Evolutionary conservation across 2,329 filamentous ascomycete species (phyloP), one percentile per base, ranked within the genome.

Genomic region (Diaporthe eres): DNA sequence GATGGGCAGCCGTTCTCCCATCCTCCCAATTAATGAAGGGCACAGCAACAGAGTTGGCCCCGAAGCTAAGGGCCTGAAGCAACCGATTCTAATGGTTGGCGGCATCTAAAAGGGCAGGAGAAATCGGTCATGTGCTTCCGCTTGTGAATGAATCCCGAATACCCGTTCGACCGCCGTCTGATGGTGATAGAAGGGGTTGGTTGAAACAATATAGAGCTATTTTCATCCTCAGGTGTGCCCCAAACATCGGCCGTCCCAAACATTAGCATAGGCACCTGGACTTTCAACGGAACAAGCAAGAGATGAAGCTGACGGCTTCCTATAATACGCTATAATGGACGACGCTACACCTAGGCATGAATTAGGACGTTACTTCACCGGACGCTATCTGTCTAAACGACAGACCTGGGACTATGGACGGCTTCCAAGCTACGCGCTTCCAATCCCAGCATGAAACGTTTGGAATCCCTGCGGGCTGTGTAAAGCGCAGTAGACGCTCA

Each of bases 151-250:
- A 51, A 68, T 39, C n/a, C 47, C 47, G 65, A 39, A 22, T 42
- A 19, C 12, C 34, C 65, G 65, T 17, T 53, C 22, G 28, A 28
- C 31, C 47, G 31, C 63, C 63, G 47, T 68, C 63, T 47, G 47
- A 53, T 68, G 13, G 31, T 28, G 22, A 28, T 37, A 53, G 65
- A 53, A 51, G 47, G 65, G 65, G 34, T 55, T 22, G 49, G 65
- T 68, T 68, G 65, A 68, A 68, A 68, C 65, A 68, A 39, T 19
- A 22, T 34, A 53, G 65, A 53, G 65, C 65, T 68, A 53, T 68
- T 68, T 53, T 25, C 31, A 51, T 68, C 65, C 65, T 68, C 47
- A 53, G 34, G 22, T 68, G 65, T 68, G 65, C 65, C 47, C 61
- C 47, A 68, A 53, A 68, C 65, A 68, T 17, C 34, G n/a, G 34